Evolutionary conservation across 169 alveolate genomes (phyloP), one percentile per base, ranked within the genome.

Genomic region (Pseudocohnilembus persalinus): DNA sequence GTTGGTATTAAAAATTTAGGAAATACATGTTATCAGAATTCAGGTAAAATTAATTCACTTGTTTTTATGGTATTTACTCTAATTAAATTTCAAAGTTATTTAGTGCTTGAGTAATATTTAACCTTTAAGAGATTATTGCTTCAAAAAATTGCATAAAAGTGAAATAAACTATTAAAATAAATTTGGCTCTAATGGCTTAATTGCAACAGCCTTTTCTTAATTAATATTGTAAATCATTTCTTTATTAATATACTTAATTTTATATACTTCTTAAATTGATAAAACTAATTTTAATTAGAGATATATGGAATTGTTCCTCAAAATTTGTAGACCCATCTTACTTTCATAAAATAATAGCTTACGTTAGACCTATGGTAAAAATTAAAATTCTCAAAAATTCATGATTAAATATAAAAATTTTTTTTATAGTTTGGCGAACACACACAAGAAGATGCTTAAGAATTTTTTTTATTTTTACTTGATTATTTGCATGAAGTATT

Each of bases 1-100:
- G 91, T 82, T 33, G 88, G 91, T 68, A 65, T 87, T 20, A 63
- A 63, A 34, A 87, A 87, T 65, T 68, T 87, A 73, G 91, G 91
- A 65, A 87, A 87, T 72, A 87, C 85, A 29, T 87, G 91, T 64
- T 87, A 81, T 77, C 33, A 76, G 82, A 87, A 87, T 77, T 64
- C 91, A 27, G 84, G 84, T 79, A 29, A 29, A 25, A 63, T 15
- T 29, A 49, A 34, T 28, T n/a, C n/a, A n/a, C n/a, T 11, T 32
- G 31, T 24, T 20, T 0, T 0, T 31, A 32, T 1, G 6, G 11
- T 20, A 0, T 30, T 31, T 1, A 76, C 29, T 1, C 32, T 30
- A 32, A 16, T 77, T 77, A 49, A n/a, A 29, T 29, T 49, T 20
- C 20, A 26, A 34, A 79, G 79, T 85, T 11, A 64, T 86, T 31